These are phyloP conservation scores for Monosporascus sp. DNA, from an alignment of 2,329 filamentous ascomycete genomes.

Conservation along the genomic window DNA sequence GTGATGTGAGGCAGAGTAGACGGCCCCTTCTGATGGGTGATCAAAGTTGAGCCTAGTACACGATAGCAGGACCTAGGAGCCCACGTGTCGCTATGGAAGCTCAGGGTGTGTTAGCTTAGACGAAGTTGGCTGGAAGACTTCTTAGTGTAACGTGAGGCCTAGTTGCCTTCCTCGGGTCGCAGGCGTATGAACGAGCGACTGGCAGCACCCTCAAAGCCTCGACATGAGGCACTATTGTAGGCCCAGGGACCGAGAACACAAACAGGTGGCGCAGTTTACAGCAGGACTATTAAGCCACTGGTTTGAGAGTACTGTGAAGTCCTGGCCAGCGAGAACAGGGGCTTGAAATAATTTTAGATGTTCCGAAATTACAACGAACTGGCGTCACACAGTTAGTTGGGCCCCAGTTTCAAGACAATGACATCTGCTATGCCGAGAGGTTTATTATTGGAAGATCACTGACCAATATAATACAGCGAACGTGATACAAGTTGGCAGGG, in stretches of 20 bases:
- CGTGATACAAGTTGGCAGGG: conserved; percentile 20
- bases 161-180: conserved; percentile 1
- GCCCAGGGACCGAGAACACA: conserved; percentile 7
- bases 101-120: background rate
- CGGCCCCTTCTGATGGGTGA: no score
- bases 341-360: background rate
- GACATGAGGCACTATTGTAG: conserved; percentile 11
- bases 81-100: background rate
- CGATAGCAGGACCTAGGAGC: no score
- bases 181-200: conserved; percentile 16
- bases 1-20: no score
- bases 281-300: conserved; percentile 5
- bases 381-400: conserved; percentile 17
- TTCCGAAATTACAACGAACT: conserved; percentile 18
- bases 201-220: conserved; percentile 11
- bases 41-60: no score
- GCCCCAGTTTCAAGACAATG: conserved; percentile 8
- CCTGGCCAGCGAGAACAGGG: background rate
- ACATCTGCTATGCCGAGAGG: conserved; percentile 6
- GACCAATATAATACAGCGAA: conserved; percentile 40
- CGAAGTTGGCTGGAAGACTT: background rate
- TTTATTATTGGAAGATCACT: conserved; percentile 29
- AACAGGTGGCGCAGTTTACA: conserved; percentile 11
- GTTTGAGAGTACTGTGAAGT: background rate
- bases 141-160: background rate